Evolutionary conservation across 345 rosid genomes (phyloP), one percentile per base, ranked within the genome.

Genomic region (Heritiera fomes): DNA sequence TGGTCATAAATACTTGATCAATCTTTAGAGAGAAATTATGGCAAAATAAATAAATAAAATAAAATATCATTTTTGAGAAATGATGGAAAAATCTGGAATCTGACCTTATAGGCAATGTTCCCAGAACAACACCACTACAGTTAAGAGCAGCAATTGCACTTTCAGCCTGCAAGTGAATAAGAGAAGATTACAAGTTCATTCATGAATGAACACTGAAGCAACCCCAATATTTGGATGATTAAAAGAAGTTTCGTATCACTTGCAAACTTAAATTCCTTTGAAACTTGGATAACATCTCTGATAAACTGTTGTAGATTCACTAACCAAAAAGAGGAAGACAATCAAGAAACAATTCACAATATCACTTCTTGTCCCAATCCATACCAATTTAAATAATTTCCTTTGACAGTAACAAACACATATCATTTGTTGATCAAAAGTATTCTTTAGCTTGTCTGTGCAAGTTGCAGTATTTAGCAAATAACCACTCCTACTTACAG

Each of bases 71-170:
- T 58, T 58, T 41, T 47, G 30, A 8, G 58, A 73, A 46, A 60
- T 56, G 67, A 66, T 10, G 59, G 12, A 79, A 69, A 63, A 77
- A 75, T 71, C 49, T 18, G 65, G 30, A 32, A 73, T 18, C 82
- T 77, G 53, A 93, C 98, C 98, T 94, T 84, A 94, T 91, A 3
- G 98, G 98, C 87, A 93, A 78, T 72, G 97, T 84, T 78, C 97
- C 98, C 80, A 94, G 90, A 81, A 94, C 89, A 75, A 91, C 97
- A 41, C 98, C 98, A 49, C 98, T 94, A 78, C 97, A 94, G 85
- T 93, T 94, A 45, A 94, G 97, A 79, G 98, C 98, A 52, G 94
- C 93, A 81, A 94, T 93, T 11, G 98, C 98, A 82, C 98, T 94
- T 86, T 94, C 98, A 58, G 98, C 98, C 98, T 94, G 90, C 75